phyloP scores from a whole-genome alignment of 108 stramenopile genomes.

The Mediolabrus comicus region DNA sequence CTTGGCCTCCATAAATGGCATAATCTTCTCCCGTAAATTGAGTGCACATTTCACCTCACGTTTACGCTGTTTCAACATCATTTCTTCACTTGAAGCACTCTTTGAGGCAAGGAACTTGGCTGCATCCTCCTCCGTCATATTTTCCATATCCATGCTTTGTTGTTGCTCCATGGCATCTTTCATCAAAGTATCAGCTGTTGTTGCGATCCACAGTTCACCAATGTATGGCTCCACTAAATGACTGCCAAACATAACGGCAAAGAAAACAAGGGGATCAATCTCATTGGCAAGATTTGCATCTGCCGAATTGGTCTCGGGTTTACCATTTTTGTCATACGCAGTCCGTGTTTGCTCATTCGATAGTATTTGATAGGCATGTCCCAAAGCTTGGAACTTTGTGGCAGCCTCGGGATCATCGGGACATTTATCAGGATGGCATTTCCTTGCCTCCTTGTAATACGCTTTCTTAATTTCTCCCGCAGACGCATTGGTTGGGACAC shows the following conservation, averaged over 20 bases:
- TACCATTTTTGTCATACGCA: conserved; percentile 86
- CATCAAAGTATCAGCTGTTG: conserved; percentile 73
- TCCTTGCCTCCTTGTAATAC: conserved; percentile 85
- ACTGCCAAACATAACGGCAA: conserved; percentile 88
- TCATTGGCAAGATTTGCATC: conserved; percentile 57
- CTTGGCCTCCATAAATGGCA: conserved; percentile 59
- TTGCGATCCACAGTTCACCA: conserved; percentile 87
- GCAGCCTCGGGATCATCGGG: conserved; percentile 85
- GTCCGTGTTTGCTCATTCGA: conserved; percentile 80
- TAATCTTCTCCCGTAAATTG: conserved; percentile 63
- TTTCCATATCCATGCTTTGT: conserved; percentile 39
- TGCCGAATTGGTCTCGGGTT: conserved; percentile 41
- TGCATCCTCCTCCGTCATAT: conserved; percentile 59
- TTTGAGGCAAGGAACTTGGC: conserved; percentile 31
- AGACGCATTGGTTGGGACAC: conserved; percentile 78
- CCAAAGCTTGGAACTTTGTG: conserved; percentile 83
- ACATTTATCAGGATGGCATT: conserved; percentile 89
- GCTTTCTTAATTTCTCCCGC: conserved; percentile 89
- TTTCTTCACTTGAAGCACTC: conserved; percentile 25
- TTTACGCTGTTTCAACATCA: conserved; percentile 66
- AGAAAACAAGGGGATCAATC: conserved; percentile 86
- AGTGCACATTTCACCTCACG: conserved; percentile 74
- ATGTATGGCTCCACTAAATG: conserved; percentile 81
- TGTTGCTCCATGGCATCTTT: conserved; percentile 64
- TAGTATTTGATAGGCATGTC: conserved; percentile 91